Conservation (phyloP, 108 stramenopile species). For the Nitzschia sp. region DNA sequence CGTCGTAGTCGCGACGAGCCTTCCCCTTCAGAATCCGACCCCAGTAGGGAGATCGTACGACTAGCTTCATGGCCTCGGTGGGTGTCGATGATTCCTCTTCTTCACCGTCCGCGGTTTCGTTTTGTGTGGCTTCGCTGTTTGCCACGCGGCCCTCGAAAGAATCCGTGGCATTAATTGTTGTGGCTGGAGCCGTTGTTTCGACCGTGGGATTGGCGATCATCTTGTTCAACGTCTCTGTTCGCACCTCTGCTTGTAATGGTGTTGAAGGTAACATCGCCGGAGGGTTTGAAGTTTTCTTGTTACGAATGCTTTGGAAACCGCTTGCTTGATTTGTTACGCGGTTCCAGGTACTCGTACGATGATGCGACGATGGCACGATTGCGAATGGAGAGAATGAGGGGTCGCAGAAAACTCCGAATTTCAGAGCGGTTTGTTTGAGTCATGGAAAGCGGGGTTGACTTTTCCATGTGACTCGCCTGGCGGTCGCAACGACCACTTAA, state of each 20-base stretch:
- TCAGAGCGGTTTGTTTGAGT: neutral
- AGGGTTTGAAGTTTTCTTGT: conserved; percentile 1
- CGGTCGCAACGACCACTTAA: neutral
- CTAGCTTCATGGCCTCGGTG: conserved; percentile 26
- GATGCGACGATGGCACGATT: too few species aligned
- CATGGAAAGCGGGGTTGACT: neutral
- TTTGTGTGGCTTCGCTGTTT: neutral
- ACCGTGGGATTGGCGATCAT: neutral
- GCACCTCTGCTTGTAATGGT: neutral
- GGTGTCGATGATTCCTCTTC: neutral
- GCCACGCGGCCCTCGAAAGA: neutral
- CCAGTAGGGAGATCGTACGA: conserved; percentile 41
- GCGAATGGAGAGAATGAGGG: too few species aligned
- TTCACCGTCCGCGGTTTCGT: neutral
- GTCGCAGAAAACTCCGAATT: neutral
- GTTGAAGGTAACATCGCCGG: neutral
- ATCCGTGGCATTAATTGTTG: neutral
- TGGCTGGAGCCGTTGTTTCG: neutral
- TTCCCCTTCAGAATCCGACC: conserved; percentile 34
- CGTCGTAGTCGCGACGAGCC: conserved; percentile 16
- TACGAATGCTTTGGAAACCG: conserved; percentile 1
- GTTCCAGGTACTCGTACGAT: neutral
- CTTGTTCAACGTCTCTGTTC: neutral
- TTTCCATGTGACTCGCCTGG: neutral
- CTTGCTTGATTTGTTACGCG: neutral